Percentiles rank a stretch among this genome's conserved stretches.
Conservation (phyloP, 2,329 filamentous ascomycete genomes). For the Neurospora sp. region DNA sequence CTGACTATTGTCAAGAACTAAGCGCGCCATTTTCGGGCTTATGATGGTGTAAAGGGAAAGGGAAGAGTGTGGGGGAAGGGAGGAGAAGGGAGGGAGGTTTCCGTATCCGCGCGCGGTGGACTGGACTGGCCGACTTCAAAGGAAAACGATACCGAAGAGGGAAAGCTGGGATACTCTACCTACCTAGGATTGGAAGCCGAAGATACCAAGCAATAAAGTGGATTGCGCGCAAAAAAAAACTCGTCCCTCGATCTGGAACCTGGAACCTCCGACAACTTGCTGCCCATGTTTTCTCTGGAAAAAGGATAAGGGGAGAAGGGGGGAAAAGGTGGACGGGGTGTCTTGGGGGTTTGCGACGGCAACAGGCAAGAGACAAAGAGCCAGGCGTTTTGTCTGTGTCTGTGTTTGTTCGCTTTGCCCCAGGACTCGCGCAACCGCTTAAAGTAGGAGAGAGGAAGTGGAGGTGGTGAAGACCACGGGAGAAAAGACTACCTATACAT, state of each 20-base stretch:
- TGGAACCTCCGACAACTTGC: not conserved
- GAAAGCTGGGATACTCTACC: not conserved
- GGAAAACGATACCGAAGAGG: not conserved
- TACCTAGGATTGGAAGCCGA: not conserved
- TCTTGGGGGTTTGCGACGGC: not conserved
- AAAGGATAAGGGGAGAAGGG: not conserved
- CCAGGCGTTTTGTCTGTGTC: not conserved
- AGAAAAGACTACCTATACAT: no score
- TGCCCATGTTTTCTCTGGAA: not conserved
- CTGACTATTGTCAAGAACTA: slow-evolving; percentile 40
- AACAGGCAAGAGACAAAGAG: not conserved
- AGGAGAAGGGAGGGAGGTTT: not conserved
- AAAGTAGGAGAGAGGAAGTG: no score
- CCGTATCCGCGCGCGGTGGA: not conserved
- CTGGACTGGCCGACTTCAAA: not conserved
- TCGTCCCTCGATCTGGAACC: not conserved
- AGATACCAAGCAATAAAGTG: not conserved
- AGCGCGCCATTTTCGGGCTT: not conserved
- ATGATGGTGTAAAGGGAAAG: not conserved
- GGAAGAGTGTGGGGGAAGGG: not conserved
- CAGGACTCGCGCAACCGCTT: not conserved
- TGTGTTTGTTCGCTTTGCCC: not conserved
- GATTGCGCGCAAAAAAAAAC: not conserved
- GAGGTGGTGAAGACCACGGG: no score
- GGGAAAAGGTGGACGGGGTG: not conserved